Evolutionary conservation across 768 basidiomycete genomes (phyloP).

Genomic region (Amanita subjunquillea): DNA sequence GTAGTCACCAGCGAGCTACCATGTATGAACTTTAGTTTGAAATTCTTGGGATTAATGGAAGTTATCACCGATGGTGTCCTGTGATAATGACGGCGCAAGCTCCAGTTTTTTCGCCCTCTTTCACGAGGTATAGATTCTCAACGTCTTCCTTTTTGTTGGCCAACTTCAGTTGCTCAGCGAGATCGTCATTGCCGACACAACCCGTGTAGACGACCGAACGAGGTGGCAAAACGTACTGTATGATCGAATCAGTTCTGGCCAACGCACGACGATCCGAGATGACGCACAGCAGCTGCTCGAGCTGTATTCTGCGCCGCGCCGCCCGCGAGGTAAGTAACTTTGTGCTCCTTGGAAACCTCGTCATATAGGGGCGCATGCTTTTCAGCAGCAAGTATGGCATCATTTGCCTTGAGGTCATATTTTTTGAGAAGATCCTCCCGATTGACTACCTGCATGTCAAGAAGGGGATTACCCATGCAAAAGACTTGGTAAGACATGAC

Average conservation of each 20-base stretch:
- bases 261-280: neutral
- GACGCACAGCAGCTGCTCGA: slow-evolving; percentile 85
- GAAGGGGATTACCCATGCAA: slow-evolving; percentile 91
- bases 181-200: slow-evolving; percentile 87
- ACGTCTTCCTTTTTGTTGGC: slow-evolving; percentile 93
- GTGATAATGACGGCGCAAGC: slow-evolving; percentile 96
- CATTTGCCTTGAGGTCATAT: slow-evolving; percentile 86
- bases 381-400: slow-evolving; percentile 89
- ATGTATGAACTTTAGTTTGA: neutral
- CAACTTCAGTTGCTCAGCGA: slow-evolving; percentile 77
- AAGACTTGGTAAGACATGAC: slow-evolving; percentile 58
- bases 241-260: slow-evolving; percentile 8
- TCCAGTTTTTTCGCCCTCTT: slow-evolving; percentile 81
- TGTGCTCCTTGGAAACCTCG: slow-evolving; percentile 66
- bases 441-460: slow-evolving; percentile 89
- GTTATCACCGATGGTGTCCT: slow-evolving; percentile 72
- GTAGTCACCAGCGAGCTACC: slow-evolving; percentile 86
- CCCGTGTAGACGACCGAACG: slow-evolving; percentile 90
- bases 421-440: slow-evolving; percentile 81
- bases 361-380: slow-evolving; percentile 92
- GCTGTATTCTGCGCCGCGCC: slow-evolving; percentile 97
- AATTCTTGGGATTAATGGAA: neutral
- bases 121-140: slow-evolving; percentile 80
- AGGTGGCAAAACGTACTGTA: slow-evolving; percentile 82
- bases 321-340: slow-evolving; percentile 89